These are phyloP conservation scores for Starmerella apis DNA, from an alignment of 805 yeast species.

Conservation along the genomic window DNA sequence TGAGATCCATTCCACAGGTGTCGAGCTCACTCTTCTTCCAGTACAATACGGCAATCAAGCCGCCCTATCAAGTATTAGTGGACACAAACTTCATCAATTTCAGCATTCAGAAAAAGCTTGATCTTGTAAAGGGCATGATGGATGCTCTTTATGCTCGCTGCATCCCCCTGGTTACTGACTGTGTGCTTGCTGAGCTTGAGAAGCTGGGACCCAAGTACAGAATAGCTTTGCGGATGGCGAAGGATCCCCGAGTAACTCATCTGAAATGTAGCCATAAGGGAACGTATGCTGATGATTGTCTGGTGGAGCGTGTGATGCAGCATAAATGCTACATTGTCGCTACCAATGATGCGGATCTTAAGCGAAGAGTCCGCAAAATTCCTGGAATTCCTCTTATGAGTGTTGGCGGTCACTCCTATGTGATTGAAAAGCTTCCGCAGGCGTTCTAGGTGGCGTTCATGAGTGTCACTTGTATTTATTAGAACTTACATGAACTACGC, in stretches of 20 bases:
- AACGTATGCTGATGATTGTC: conserved; percentile 96
- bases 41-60: conserved; percentile 84
- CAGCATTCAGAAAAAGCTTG: conserved; percentile 91
- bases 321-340: conserved; percentile 97
- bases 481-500: too few species aligned
- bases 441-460: conserved; percentile 36
- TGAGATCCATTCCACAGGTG: conserved; percentile 76
- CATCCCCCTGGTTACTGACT: conserved; percentile 90
- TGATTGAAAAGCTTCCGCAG: conserved; percentile 88
- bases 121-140: conserved; percentile 94
- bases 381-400: conserved; percentile 97
- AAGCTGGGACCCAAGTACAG: conserved; percentile 90
- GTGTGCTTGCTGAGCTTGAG: conserved; percentile 96
- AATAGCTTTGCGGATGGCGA: conserved; percentile 84
- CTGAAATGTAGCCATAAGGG: conserved; percentile 88
- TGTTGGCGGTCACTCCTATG: conserved; percentile 88
- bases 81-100: conserved; percentile 97
- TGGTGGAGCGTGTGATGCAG: conserved; percentile 84
- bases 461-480: neutral
- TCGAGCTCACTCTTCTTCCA: conserved; percentile 93
- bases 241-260: conserved; percentile 83
- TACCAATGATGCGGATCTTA: conserved; percentile 93
- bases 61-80: conserved; percentile 93
- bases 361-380: conserved; percentile 85
- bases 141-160: conserved; percentile 89